Base-by-base conservation (phyloP, 2,329 filamentous ascomycete genomes). In the Emergomyces orientalis region DNA sequence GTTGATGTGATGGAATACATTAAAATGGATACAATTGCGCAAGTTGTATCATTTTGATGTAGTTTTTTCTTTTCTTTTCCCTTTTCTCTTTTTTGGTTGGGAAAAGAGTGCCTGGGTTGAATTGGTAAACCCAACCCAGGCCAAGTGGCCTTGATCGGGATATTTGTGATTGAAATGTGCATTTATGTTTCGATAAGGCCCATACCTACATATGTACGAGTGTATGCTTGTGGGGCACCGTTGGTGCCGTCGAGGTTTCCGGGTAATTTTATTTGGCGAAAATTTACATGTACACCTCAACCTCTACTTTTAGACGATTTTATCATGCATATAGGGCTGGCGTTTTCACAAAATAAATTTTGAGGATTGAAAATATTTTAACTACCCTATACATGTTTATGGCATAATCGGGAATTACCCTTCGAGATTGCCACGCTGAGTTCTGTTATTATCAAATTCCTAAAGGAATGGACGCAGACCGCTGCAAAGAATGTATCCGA, bases 341-440 rank as follows among this genome's bases (percentile, higher is more conserved):
- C 56, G 39, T 47, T 59, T 59, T 22, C n/a, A 58, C 39, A 39
- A 13, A 43, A 58, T 58, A 58, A 37, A 58, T 41, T 58, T 43
- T 58, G 17, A 43, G 55, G 22, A 39, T 58, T 58, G 22, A 43
- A 58, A 58, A 30, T 22, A 58, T 39, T 34, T 56, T 25, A 47
- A 37, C 52, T 59, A 41, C 2, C n/a, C 13, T 14, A 59, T 59
- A 59, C 27, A 59, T 32, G 22, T 59, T 25, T 27, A 57, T 41
- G 17, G n/a, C 30, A 22, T 37, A n/a, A 13, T 55, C 2, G 7
- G 4, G 34, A 57, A 41, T 41, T 9, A 2, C 34, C 34, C 19
- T 57, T 41, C 3, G 32, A 25, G 22, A 47, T 59, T 47, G 39
- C 41, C 17, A 32, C 25, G 14, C 14, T 11, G n/a, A 30, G 9